Conservation (phyloP, 495 filamentous ascomycete genomes). For the Penicillium verhagenii region DNA sequence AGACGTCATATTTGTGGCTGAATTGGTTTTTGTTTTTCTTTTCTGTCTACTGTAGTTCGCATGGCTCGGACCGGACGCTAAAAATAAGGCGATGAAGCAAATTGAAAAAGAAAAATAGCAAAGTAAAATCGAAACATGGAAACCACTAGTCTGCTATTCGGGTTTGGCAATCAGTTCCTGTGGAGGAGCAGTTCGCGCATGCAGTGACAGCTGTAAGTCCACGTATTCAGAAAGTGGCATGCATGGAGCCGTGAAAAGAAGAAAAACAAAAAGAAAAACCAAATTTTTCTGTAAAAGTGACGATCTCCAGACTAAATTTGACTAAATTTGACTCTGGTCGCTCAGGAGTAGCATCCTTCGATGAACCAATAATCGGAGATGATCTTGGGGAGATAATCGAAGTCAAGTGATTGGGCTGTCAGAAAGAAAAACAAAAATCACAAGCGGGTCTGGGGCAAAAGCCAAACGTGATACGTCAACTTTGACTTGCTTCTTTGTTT, state of each 20-base stretch:
- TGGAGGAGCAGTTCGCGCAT: slow-evolving; percentile 8
- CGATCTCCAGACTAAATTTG: no score
- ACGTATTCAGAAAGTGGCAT: slow-evolving; percentile 6
- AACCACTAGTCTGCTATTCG: no score
- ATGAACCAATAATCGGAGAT: slow-evolving; percentile 19
- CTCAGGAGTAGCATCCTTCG: not conserved
- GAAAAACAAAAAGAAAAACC: not conserved
- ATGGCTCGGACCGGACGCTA: no score
- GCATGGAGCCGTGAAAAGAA: slow-evolving; percentile 3
- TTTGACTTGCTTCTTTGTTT: slow-evolving; percentile 4
- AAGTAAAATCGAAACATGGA: no score
- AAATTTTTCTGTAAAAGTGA: no score
- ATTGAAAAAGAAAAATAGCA: no score
- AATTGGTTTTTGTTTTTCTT: no score
- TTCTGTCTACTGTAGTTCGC: no score
- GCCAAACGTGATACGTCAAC: slow-evolving; percentile 35
- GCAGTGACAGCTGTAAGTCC: slow-evolving; percentile 14
- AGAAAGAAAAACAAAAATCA: slow-evolving; percentile 9
- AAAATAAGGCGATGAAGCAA: no score
- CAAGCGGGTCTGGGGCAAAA: slow-evolving; percentile 14
- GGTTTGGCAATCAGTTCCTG: not conserved
- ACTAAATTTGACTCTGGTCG: not conserved
- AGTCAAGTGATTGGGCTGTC: slow-evolving; percentile 8
- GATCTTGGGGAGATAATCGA: no score
- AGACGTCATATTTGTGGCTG: not conserved